Percentiles rank a stretch among this genome's conserved stretches.
Conservation (phyloP, 2,329 filamentous ascomycete species). For the Phymatotrichopsis omnivora region DNA sequence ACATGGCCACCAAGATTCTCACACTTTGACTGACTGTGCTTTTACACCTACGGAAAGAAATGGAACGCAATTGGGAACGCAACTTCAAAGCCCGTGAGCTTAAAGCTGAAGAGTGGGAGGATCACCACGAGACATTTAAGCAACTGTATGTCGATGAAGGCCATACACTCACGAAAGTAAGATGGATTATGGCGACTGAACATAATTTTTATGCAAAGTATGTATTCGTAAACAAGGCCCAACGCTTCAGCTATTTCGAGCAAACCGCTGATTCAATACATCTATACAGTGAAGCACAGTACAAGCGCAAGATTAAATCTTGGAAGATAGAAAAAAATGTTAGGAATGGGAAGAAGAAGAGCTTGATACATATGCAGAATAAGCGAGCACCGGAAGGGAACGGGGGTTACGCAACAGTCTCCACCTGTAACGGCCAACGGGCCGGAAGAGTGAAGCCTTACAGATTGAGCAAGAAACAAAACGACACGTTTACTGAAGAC, state of each 20-base stretch:
- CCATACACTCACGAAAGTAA: neutral
- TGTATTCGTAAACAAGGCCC: neutral
- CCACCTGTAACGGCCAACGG: neutral
- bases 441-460: neutral
- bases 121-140: neutral
- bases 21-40: no score
- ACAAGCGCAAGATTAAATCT: neutral
- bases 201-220: constrained; percentile 3
- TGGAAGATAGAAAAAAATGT: constrained; percentile 6
- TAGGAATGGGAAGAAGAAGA: no score
- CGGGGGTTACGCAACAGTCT: neutral
- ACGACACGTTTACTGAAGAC: no score
- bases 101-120: neutral
- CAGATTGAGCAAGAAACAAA: neutral
- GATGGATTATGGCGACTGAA: neutral
- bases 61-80: neutral
- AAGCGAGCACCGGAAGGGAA: no score
- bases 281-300: neutral
- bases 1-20: no score
- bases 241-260: neutral
- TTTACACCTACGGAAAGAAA: no score
- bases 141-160: constrained; percentile 5
- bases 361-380: neutral
- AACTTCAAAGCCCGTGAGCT: constrained; percentile 2
- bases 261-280: neutral